Evolutionary conservation across 176 grass and related monocot genomes (phyloP), one percentile per base, ranked within the genome.

Genomic region (Raddia guianensis): DNA sequence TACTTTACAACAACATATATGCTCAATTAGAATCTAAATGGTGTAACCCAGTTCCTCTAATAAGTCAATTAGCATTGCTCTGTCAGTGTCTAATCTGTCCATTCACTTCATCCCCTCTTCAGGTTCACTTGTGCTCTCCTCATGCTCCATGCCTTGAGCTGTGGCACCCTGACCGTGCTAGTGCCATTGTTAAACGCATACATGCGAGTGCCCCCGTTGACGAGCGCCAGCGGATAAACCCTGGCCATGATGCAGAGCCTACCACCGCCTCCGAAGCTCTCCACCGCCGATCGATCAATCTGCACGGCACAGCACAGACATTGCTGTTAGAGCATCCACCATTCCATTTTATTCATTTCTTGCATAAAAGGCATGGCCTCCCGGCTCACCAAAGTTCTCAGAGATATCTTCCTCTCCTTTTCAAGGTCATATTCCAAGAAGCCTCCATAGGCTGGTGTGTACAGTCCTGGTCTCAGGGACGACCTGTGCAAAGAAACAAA

Each of bases 281-380:
- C 95, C 51, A 97, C 82, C 0, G 89, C 95, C 15, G 91, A 97
- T 15, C 78, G 87, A 72, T 98, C 92, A 51, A 95, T 91, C 92
- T 98, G 77, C 80, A 70, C 1, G 46, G 5, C 47, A 75, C 5
- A 74, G n/a, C n/a, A n/a, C n/a, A n/a, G n/a, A 42, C 34, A 13
- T 64, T 32, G 20, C 11, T 57, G 67, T 86, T 79, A 7, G 8
- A 15, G 43, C 34, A 62, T 45, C 18, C 55, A 7, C 3, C 37
- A 40, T 40, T 40, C 37, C 37, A 5, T 53, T 53, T 13, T 12
- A 73, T 81, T 73, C 12, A 63, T 15, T 89, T 84, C 44, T 46
- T 44, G 59, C 33, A 16, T 14, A 57, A 55, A 19, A 46, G 14
- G 0, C 13, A 57, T 9, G 10, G 42, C 12, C 1, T 59, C 20